Evolutionary conservation across 768 basidiomycete species (phyloP).

Genomic region (Mycena vulgaris): DNA sequence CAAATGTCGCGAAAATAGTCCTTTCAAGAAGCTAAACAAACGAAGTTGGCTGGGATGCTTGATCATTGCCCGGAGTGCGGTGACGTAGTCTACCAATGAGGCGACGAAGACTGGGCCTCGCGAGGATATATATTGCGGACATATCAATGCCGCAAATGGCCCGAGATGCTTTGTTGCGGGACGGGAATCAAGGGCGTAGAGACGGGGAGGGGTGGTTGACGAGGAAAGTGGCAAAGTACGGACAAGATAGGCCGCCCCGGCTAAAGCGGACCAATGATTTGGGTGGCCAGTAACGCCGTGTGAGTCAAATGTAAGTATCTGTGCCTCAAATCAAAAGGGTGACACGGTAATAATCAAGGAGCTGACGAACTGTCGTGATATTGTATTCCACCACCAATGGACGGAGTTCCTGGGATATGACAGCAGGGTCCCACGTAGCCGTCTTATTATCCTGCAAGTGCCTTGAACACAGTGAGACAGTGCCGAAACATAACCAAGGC

Average conservation of each 20-base stretch:
- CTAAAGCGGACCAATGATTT: conserved; percentile 69
- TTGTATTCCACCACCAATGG: conserved; percentile 3
- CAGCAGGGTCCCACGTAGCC: conserved; percentile 14
- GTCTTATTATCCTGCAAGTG: conserved; percentile 28
- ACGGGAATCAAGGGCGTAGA: conserved; percentile 14
- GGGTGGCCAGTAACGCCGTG: conserved; percentile 73
- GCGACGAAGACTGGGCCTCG: conserved; percentile 51
- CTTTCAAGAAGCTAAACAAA: conserved; percentile 78
- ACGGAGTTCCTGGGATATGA: conserved; percentile 8
- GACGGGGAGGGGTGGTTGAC: background rate
- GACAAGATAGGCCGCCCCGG: conserved; percentile 57
- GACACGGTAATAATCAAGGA: background rate
- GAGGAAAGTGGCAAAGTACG: background rate
- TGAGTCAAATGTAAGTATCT: conserved; percentile 79
- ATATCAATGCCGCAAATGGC: background rate
- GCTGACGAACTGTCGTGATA: conserved; percentile 22
- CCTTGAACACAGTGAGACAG: background rate
- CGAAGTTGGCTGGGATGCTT: conserved; percentile 70
- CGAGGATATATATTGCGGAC: conserved; percentile 2
- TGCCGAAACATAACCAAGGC: background rate
- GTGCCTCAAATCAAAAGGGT: background rate
- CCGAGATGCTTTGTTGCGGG: conserved; percentile 10
- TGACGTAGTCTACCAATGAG: conserved; percentile 52
- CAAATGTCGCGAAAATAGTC: conserved; percentile 74
- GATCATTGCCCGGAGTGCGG: conserved; percentile 67